Evolutionary conservation across 208 protist species (phyloP), one percentile per base, ranked within the genome.

Genomic region (Acanthamoeba royreba): DNA sequence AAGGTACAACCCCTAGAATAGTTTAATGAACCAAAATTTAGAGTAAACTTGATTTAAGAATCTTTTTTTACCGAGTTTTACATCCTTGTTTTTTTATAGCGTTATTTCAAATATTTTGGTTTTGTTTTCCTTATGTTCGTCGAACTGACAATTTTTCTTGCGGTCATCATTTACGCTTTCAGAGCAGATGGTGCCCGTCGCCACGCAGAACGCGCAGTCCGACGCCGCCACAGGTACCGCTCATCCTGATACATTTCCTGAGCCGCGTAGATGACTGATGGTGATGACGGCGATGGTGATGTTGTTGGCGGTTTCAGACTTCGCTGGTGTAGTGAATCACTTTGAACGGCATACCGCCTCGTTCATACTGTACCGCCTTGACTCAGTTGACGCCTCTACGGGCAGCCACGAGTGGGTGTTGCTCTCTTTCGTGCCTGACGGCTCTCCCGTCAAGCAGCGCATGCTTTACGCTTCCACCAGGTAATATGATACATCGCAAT

Each of bases 401-500:
- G 58, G 43, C 38, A 19, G 72, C 72, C 38, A 83, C 72, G 72
- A 83, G 43, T 83, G 72, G 72, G 4, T 83, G 38, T 42, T 83
- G 9, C 17, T 83, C 40, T 83, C 72, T n/a, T 83, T 40, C 72
- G 72, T 83, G 72, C 72, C 72, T 1, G 72, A 83, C 72, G 72
- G 72, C 38, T 83, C 72, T 47, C 72, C 72, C n/a, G 72, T 83
- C 35, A 83, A 83, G 72, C 72, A 83, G 17, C 38, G 72, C 17
- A 83, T 83, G 72, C 43, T 83, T n/a, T 83, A 83, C n/a, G 72
- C 72, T 2, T 83, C 72, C 38, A 83, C 72, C 35, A 46, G 58
- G 58, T 69, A 25, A n/a, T 33, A 13, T 55, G 49, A 19, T 19
- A 25, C 53, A n/a, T 61, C 31, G 53, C 58, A 33, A 42, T 69